Base-by-base conservation (phyloP, 2,329 filamentous ascomycete genomes). In the Diplodia scrobiculata region DNA sequence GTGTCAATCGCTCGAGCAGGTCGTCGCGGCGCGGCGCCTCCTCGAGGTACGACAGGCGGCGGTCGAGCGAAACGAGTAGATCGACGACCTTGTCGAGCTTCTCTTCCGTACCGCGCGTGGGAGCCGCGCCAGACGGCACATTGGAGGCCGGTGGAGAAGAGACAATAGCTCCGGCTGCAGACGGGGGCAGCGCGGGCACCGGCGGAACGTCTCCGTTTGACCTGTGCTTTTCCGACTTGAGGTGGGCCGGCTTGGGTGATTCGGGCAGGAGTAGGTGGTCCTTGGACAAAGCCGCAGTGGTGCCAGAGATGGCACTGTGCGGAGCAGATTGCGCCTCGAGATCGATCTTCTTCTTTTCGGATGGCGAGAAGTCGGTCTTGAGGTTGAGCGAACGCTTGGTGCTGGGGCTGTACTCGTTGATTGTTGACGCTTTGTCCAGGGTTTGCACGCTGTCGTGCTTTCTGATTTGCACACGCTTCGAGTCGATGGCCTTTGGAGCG, bases 21-120 rank as follows among this genome's bases (percentile, higher is more conserved):
- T 66, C 65, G 55, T 62, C 27, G 38, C 36, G 65, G 54, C 47
- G 50, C 27, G 65, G 65, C 9, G 36, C 52, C n/a, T 62, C 65
- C 32, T 66, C 65, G 36, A 66, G 55, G 34, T 32, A 38, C 25
- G 55, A 45, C 45, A 66, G 55, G 19, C 65, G 65, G 9, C 55
- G 55, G 36, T 66, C 65, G 54, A 66, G 65, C 41, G 55, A 34
- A 21, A 66, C 32, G 55, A 66, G 65, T 27, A 66, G 34, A 25
- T 66, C 65, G 27, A 66, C 65, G n/a, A 66, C 65, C 50, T 63
- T 62, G 65, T 66, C 65, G 55, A 66, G 55, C 58, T 66, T 66
- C 41, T 62, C 45, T n/a, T 60, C 55, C 5, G 38, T 9, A 4
- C 36, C 29, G 25, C 25, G 29, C 10, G 50, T 45, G 19, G 50